These are phyloP conservation scores for Calonectria pseudoturangicola DNA, from an alignment of 2,329 filamentous ascomycete species.

Conservation along the genomic window DNA sequence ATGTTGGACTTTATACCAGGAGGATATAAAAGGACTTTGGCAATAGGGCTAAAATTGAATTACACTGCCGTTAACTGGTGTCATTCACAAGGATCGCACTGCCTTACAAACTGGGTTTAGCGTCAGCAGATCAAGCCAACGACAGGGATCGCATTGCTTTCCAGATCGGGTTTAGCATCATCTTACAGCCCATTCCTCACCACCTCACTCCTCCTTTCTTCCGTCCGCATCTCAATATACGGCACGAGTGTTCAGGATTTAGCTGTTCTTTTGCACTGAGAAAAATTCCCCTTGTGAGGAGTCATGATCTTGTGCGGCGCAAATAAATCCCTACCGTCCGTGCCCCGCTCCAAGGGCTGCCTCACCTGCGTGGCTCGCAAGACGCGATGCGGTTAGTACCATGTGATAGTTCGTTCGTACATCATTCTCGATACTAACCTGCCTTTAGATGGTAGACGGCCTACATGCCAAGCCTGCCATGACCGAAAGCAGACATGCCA, in stretches of 20 bases:
- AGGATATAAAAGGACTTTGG: no score
- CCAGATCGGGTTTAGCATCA: constrained; percentile 8
- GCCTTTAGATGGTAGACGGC: constrained; percentile 6
- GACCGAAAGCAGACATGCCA: constrained; percentile 15
- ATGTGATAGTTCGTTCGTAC: neutral
- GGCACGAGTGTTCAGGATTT: neutral
- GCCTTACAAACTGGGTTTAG: constrained; percentile 18
- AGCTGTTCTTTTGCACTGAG: neutral
- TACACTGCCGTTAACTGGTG: neutral
- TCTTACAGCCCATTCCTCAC: neutral
- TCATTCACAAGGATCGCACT: constrained; percentile 3
- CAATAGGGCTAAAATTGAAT: neutral
- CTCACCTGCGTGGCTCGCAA: constrained; percentile 23
- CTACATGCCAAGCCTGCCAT: constrained; percentile 15
- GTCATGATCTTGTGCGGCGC: neutral
- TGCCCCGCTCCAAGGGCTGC: constrained; percentile 25
- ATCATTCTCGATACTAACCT: neutral
- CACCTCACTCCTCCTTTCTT: constrained; percentile 1
- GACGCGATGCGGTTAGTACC: constrained; percentile 11
- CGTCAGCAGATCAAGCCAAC: neutral
- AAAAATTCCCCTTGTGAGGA: neutral
- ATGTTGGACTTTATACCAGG: neutral
- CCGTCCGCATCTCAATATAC: neutral
- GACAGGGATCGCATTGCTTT: constrained; percentile 21
- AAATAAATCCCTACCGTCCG: constrained; percentile 13